These are phyloP conservation scores for Ganoderma sinense DNA, from an alignment of 1,284 basidiomycete species.

Conservation along the genomic window DNA sequence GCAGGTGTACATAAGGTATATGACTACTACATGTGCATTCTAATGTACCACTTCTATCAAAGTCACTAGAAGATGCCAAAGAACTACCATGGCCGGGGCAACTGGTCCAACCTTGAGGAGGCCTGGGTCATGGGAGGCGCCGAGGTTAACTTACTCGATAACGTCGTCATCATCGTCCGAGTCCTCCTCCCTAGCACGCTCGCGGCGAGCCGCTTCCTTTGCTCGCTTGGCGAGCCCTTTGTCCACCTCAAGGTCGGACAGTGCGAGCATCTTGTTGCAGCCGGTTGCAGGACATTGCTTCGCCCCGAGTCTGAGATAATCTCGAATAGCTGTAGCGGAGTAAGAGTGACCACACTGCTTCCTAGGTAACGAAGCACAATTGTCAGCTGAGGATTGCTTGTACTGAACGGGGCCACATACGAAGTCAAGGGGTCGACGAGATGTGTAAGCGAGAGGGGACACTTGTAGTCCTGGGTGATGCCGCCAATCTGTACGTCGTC, in stretches of 20 bases:
- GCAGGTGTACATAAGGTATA: background rate
- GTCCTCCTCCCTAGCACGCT: slow-evolving; percentile 55
- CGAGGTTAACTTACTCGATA: slow-evolving; percentile 56
- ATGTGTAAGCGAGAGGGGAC: slow-evolving; percentile 74
- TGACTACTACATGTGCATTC: background rate
- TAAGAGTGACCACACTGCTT: slow-evolving; percentile 76
- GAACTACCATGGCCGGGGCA: background rate
- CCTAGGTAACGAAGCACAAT: slow-evolving; percentile 45
- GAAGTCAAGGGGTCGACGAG: slow-evolving; percentile 78
- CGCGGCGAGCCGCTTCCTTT: slow-evolving; percentile 59
- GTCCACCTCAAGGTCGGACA: slow-evolving; percentile 60
- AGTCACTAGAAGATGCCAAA: slow-evolving; percentile 15
- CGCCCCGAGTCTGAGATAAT: slow-evolving; percentile 53
- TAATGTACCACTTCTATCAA: slow-evolving; percentile 20
- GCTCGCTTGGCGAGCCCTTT: slow-evolving; percentile 68
- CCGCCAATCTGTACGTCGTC: slow-evolving; percentile 88
- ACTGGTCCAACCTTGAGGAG: background rate
- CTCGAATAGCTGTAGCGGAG: slow-evolving; percentile 65
- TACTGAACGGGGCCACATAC: slow-evolving; percentile 50
- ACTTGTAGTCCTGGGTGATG: slow-evolving; percentile 81
- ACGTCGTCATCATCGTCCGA: slow-evolving; percentile 63
- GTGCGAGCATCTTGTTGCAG: slow-evolving; percentile 63
- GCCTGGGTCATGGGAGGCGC: background rate
- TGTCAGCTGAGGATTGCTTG: slow-evolving; percentile 9
- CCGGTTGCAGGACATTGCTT: slow-evolving; percentile 75